phyloP scores from a whole-genome alignment of 495 filamentous ascomycete species.

The Xylaria intraflava region DNA sequence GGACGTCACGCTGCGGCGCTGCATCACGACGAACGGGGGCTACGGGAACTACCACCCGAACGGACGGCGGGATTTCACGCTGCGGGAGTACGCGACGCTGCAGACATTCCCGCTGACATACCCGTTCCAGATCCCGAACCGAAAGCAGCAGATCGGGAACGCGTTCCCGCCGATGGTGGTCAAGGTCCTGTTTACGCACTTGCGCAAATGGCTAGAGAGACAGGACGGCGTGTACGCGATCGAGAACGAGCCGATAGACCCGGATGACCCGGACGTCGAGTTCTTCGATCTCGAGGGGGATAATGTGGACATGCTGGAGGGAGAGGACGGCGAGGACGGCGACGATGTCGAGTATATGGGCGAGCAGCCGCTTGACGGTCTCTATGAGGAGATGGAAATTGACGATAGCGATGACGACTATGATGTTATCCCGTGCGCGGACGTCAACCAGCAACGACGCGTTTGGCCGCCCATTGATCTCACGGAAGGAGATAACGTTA shows the following conservation, averaged over 20 bases:
- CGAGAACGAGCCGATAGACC: conserved; percentile 16
- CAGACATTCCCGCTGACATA: conserved; percentile 68
- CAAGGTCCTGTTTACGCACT: conserved; percentile 50
- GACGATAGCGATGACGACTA: neutral
- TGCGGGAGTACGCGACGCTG: conserved; percentile 66
- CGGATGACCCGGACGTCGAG: conserved; percentile 10
- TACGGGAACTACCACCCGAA: conserved; percentile 63
- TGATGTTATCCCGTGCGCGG: neutral
- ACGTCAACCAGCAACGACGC: conserved; percentile 4
- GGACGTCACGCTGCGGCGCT: conserved; percentile 40
- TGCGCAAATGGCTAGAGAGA: conserved; percentile 49
- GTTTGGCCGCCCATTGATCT: neutral
- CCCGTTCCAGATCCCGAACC: conserved; percentile 44
- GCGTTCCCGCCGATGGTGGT: conserved; percentile 69
- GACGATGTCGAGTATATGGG: conserved; percentile 16
- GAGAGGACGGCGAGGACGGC: neutral
- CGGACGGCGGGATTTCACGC: conserved; percentile 60
- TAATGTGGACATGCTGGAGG: conserved; percentile 4
- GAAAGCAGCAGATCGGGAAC: conserved; percentile 78
- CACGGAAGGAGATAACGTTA: neutral
- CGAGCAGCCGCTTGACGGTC: neutral
- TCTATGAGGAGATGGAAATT: conserved; percentile 1
- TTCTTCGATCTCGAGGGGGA: conserved; percentile 13
- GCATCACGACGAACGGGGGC: conserved; percentile 64
- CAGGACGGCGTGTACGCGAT: conserved; percentile 41